Conservation (phyloP, 129 eudicot species). For the Sambucus nigra region DNA sequence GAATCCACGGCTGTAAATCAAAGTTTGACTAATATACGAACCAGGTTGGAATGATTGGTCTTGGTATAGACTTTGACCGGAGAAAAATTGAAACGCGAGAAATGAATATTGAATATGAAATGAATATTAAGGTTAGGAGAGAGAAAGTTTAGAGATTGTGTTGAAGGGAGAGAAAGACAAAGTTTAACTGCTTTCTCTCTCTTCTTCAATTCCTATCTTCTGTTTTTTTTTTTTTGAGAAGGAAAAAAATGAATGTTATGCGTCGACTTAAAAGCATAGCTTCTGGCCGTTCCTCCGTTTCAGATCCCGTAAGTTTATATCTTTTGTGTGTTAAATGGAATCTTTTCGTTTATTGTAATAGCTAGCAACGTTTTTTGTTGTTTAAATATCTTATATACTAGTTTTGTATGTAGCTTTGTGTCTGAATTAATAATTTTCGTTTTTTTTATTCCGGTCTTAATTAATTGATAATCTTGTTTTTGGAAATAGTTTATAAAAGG, state of each 20-base stretch:
- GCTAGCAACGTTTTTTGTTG: too few relatives aligned
- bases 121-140: slow-evolving; percentile 18
- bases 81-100: slow-evolving; percentile 4
- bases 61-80: slow-evolving; percentile 21
- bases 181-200: slow-evolving; percentile 16
- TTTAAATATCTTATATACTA: not conserved
- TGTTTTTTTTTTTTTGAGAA: not conserved
- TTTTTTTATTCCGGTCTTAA: too few relatives aligned
- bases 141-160: slow-evolving; percentile 21
- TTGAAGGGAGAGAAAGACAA: slow-evolving; percentile 8
- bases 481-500: too few relatives aligned
- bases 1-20: slow-evolving; percentile 14
- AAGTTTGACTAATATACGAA: slow-evolving; percentile 18
- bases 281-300: slow-evolving; percentile 85
- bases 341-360: not conserved
- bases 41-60: slow-evolving; percentile 20
- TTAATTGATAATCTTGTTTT: too few relatives aligned
- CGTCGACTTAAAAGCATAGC: slow-evolving; percentile 93
- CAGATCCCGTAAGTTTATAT: slow-evolving; percentile 62
- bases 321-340: not conserved
- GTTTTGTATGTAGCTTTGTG: too few relatives aligned
- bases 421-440: slow-evolving; percentile 3
- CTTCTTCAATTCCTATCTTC: not conserved
- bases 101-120: slow-evolving; percentile 8
- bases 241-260: slow-evolving; percentile 66